Conservation (phyloP, 1,139 yeast genomes). For the Candida tetrigidarum region DNA sequence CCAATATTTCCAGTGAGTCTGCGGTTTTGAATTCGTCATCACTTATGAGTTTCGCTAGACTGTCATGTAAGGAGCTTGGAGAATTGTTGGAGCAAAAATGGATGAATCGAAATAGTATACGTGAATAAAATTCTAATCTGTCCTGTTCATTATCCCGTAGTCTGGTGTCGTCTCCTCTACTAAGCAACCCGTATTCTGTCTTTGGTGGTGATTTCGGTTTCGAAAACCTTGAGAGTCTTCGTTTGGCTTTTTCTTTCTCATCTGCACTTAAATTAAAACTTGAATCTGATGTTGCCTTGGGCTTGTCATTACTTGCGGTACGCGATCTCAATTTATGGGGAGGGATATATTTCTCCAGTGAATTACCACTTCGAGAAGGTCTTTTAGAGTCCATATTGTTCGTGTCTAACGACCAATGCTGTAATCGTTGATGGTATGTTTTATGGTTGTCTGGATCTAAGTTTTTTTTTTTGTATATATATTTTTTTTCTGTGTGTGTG, state of each 20-base stretch:
- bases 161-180: constrained; percentile 61
- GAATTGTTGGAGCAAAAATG: constrained; percentile 29
- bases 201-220: constrained; percentile 12
- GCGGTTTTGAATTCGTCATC: constrained; percentile 12
- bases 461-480: too few species aligned
- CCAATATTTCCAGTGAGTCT: constrained; percentile 3
- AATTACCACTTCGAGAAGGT: background rate
- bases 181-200: constrained; percentile 50
- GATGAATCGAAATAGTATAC: constrained; percentile 36
- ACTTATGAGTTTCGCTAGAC: constrained; percentile 20
- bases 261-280: constrained; percentile 5
- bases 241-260: constrained; percentile 17
- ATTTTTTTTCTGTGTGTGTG: background rate
- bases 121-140: constrained; percentile 40
- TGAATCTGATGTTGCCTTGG: constrained; percentile 2
- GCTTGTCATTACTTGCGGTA: background rate
- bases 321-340: constrained; percentile 9
- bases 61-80: constrained; percentile 21
- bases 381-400: constrained; percentile 5
- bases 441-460: background rate
- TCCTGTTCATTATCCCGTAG: constrained; percentile 47
- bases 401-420: background rate
- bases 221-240: constrained; percentile 23
- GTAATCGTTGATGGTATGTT: background rate
- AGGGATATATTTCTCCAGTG: constrained; percentile 10